A percentile compares a stretch with the other conserved stretches of the same genome.
Evolutionary conservation across 2,329 filamentous ascomycete genomes (phyloP).

Genomic region (Aspergillus sp.): DNA sequence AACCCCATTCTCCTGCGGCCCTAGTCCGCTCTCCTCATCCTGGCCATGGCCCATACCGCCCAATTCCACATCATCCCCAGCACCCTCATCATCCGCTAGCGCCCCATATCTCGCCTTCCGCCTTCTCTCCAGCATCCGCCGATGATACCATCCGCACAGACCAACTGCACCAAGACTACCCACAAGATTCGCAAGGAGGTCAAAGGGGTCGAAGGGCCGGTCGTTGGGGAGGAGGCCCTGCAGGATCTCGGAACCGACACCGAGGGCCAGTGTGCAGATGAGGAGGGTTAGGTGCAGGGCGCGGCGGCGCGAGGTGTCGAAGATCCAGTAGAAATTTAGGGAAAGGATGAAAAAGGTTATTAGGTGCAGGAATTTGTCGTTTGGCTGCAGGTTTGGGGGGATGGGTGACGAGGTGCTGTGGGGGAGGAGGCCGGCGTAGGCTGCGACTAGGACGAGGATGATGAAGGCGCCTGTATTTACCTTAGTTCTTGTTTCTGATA

Average conservation of each 20-base stretch:
- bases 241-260: conserved; percentile 53
- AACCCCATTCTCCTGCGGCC: conserved; percentile 60
- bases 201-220: conserved; percentile 67
- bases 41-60: conserved; percentile 41
- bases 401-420: conserved; percentile 31
- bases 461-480: conserved; percentile 53
- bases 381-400: conserved; percentile 52
- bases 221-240: conserved; percentile 62
- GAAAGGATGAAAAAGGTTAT: conserved; percentile 87
- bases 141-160: conserved; percentile 85
- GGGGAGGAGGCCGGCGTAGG: conserved; percentile 69
- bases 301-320: conserved; percentile 82
- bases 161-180: conserved; percentile 67
- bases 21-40: conserved; percentile 22
- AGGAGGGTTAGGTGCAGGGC: conserved; percentile 75
- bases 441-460: conserved; percentile 64
- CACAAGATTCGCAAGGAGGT: conserved; percentile 80
- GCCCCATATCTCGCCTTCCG: conserved; percentile 66
- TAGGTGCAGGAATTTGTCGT: conserved; percentile 86
- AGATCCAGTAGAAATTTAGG: conserved; percentile 84
- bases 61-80: conserved; percentile 74
- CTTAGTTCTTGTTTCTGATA: conserved; percentile 9
- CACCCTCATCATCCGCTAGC: conserved; percentile 47
- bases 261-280: conserved; percentile 62
- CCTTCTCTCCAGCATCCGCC: conserved; percentile 86